Evolutionary conservation across 1,284 basidiomycete species (phyloP), one percentile per base, ranked within the genome.

Genomic region (Heliocybe sulcata): DNA sequence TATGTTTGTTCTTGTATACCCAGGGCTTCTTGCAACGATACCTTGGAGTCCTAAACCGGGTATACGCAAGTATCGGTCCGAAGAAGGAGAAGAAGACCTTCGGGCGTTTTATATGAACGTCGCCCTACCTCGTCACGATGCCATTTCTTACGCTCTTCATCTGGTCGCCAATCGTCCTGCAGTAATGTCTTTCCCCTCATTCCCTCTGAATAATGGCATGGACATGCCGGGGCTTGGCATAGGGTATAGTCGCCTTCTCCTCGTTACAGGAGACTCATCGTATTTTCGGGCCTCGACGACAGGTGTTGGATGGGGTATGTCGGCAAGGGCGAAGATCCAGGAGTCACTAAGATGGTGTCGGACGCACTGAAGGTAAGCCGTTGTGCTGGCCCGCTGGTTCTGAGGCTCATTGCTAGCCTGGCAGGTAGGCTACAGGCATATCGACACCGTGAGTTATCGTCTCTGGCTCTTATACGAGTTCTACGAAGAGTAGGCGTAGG

Each of bases 301-400:
- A 56, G 55, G 45, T 56, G 55, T 42, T 56, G 55, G 55, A 56
- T 56, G 55, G 55, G 55, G 9, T 29, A 26, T n/a, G 25, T 38
- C 16, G 33, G 33, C 45, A 11, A 31, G 12, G 51, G 51, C 19
- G 55, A 45, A 19, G 22, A 42, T 23, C 45, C 51, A n/a, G 51
- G 53, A 29, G 52, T 47, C 22, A 53, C 16, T 9, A 25, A 52
- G 16, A 56, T 52, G 26, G 45, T 47, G 3, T 9, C 20, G 29
- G n/a, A 53, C 22, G 55, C 55, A 23, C 27, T 56, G 47, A 49
- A 49, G 23, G 47, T 25, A 20, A 25, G n/a, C n/a, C n/a, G n/a
- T n/a, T n/a, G n/a, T n/a, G n/a, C n/a, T n/a, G n/a, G n/a, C n/a
- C n/a, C n/a, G n/a, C n/a, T n/a, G n/a, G n/a, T n/a, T n/a, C n/a